phyloP scores from a whole-genome alignment of 208 protist species.

The Acanthamoeba sp. region DNA sequence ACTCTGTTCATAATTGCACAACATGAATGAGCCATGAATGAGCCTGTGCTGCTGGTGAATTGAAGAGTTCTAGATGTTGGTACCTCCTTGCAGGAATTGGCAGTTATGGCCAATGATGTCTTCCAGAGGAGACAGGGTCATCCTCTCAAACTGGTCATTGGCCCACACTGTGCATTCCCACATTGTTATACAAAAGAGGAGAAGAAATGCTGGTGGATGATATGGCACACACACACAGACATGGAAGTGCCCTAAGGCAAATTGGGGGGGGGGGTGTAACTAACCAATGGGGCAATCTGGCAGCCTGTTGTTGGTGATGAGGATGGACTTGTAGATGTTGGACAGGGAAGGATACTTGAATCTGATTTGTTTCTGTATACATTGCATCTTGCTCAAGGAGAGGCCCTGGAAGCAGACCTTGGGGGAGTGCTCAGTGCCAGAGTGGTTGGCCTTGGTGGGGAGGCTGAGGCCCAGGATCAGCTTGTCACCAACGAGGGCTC shows the following conservation, averaged over 20 bases:
- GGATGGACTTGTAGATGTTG: conserved; percentile 28
- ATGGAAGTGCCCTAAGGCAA: too few species aligned
- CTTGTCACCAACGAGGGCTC: not conserved
- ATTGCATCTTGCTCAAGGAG: not conserved
- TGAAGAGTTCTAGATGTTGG: not conserved
- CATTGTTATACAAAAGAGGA: too few species aligned
- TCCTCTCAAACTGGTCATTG: conserved; percentile 66
- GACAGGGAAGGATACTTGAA: conserved; percentile 1
- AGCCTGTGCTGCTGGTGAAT: not conserved
- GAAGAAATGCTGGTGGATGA: too few species aligned
- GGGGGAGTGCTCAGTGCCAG: not conserved
- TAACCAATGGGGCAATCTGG: conserved; percentile 13
- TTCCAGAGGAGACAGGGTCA: conserved; percentile 67
- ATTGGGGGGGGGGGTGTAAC: too few species aligned
- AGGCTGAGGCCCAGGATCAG: not conserved
- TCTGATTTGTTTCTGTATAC: conserved; percentile 8
- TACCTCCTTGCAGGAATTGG: conserved; percentile 51
- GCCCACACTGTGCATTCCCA: conserved; percentile 20
- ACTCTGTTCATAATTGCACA: not conserved
- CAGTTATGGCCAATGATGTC: conserved; percentile 73
- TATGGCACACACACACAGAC: too few species aligned
- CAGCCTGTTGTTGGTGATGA: not conserved
- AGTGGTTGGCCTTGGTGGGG: not conserved
- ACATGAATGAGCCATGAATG: not conserved
- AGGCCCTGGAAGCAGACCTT: not conserved